Evolutionary conservation across 2,329 filamentous ascomycete species (phyloP), one percentile per base, ranked within the genome.

Genomic region (Cryphonectria naterciae): DNA sequence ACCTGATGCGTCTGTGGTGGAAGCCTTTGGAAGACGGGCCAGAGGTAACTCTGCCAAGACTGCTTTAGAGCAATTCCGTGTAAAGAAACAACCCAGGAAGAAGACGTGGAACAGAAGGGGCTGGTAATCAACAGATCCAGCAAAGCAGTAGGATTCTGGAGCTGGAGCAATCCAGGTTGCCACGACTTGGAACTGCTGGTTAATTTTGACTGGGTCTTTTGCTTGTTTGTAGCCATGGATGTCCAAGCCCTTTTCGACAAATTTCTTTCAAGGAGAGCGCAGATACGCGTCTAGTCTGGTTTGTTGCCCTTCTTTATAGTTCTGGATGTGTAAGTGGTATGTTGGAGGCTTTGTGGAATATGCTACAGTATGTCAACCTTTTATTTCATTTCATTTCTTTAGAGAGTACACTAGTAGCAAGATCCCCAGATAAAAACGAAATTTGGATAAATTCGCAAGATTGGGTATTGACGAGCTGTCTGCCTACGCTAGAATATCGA

Each of bases 391-490:
- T 7, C 46, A 11, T 49, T n/a, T 8, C 46, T 46, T 8, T 8
- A 22, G 7, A 22, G 46, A 2, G 19, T n/a, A 49, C 46, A 22
- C 5, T 6, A 49, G 19, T 5, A n/a, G 19, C 8, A 10, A 49
- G 19, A n/a, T 4, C 19, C 22, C 15, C 8, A 15, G 19, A 61
- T 58, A 67, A 6, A 32, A 58, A 17, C 17, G 11, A 28, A 56
- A 1, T 3, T 6, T 7, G 17, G 4, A 5, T 56, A 8, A n/a
- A 37, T 37, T 17, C 52, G 64, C 49, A 17, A 58, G 37, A 56
- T 52, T 17, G 65, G 65, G 65, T 67, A 67, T 67, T 58, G 22
- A 52, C 43, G 15, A 52, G 37, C 35, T 41, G 35, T 39, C 10
- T 56, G 35, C 22, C n/a, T 46, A 56, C 37, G 54, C 52, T 43